Conservation (phyloP, 176 grass and related monocot species). For the Leersia perrieri region DNA sequence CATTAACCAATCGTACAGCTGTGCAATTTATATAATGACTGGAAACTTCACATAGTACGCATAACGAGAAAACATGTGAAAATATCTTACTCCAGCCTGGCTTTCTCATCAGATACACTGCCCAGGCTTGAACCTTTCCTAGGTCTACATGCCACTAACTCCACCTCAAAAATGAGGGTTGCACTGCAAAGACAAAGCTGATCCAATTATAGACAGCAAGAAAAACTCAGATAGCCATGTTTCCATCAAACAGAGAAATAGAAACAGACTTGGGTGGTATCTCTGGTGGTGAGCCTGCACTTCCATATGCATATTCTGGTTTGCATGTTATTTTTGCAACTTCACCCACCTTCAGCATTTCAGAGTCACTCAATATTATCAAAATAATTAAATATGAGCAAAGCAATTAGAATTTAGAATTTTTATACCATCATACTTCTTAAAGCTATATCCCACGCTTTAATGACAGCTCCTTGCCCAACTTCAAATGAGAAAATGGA, state of each 20-base stretch:
- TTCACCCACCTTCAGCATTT: slow-evolving; percentile 76
- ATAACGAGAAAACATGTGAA: neutral
- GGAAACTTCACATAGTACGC: neutral
- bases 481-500: slow-evolving; percentile 93
- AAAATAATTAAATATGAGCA: neutral
- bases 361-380: slow-evolving; percentile 24
- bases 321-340: slow-evolving; percentile 92
- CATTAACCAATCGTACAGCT: no score
- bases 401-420: neutral
- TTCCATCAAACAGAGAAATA: neutral
- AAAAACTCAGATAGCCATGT: neutral
- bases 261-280: slow-evolving; percentile 81
- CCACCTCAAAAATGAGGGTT: slow-evolving; percentile 93
- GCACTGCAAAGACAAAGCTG: slow-evolving; percentile 57
- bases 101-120: slow-evolving; percentile 82
- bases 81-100: slow-evolving; percentile 84
- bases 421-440: slow-evolving; percentile 86
- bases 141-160: slow-evolving; percentile 78
- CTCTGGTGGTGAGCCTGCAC: slow-evolving; percentile 80
- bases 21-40: neutral
- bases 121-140: slow-evolving; percentile 86
- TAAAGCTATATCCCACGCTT: slow-evolving; percentile 91
- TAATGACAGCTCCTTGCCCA: slow-evolving; percentile 82
- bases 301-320: slow-evolving; percentile 92
- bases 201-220: neutral